Evolutionary conservation across 495 filamentous ascomycete species (phyloP), one percentile per base, ranked within the genome.

Genomic region (Aspergillus wentii): DNA sequence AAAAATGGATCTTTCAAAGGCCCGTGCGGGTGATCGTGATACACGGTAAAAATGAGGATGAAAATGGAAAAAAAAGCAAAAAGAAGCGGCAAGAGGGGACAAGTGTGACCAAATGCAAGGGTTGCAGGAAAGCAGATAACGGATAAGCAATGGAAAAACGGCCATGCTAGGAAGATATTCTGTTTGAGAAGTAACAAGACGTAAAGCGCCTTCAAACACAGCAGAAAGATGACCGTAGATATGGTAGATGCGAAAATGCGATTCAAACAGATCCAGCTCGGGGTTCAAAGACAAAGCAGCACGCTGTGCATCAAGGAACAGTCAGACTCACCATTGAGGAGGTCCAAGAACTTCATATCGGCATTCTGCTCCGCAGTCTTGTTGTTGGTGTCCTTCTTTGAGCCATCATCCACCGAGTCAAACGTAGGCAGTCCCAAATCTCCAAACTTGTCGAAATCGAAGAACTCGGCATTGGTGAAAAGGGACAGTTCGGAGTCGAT

Each of bases 381-480:
- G 38, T 14, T 51, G 30, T 9, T 41, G 22, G 38, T 48, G 15
- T 48, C 52, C 28, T 52, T 46, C 33, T 48, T 44, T 16, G 40
- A 44, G 32, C 55, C 57, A 10, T 61, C 57, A 14, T 68, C 59
- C 25, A 57, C 47, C 0, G 51, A 35, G 17, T 64, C 56, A 40
- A 65, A 72, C 4, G 51, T 32, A 18, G 68, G 66, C 30, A 69
- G 45, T 30, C 51, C 48, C 33, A 69, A 49, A 35, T 68, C 64
- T 30, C 64, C 64, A 20, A 72, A 68, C 31, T 73, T 59, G 54
- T 96, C 91, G 56, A 88, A 90, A 61, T 95, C 89, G 61, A 86
- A 86, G 72, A 96, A 97, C 40, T 92, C 82, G 33, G 86, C 79
- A 62, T 96, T 95, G 41, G 88, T 94, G 74, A 96, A 95, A 47